Base-by-base conservation (phyloP, 2,329 filamentous ascomycete genomes). In the Ophiocordyceps camponoti-floridani region DNA sequence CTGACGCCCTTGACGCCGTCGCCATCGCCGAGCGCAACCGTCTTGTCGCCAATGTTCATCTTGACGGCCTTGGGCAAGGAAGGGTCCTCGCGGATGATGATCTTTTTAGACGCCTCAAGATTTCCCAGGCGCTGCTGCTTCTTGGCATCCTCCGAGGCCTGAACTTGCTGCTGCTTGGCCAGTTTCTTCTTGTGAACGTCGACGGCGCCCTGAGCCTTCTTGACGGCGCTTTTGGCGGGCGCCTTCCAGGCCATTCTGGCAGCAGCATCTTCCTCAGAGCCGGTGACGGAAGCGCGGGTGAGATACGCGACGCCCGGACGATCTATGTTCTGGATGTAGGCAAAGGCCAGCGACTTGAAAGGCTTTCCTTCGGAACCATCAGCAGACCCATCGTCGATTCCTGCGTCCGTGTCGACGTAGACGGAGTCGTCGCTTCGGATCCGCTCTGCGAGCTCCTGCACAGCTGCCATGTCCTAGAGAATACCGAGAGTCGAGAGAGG, bases 331-430 rank as follows among this genome's bases (percentile, higher is more conserved):
- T 83, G 76, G 56, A 87, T 72, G 63, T 85, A 83, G 50, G 85
- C 87, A 58, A 79, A 79, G 51, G 81, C 69, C 40, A 94, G 74
- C 38, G 82, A 78, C 69, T 93, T 89, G 75, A 80, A 94, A 43
- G 87, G 86, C 52, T 78, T 73, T 49, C 70, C 65, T 61, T 88
- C 75, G 51, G 79, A 73, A 57, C 86, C 86, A 52, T 75, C 68
- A 51, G 77, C 74, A 47, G 71, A 59, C 52, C 74, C 62, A 56
- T 82, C 77, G 64, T 91, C 87, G 53, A 72, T 67, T 54, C 87
- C 87, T 52, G 71, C 71, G 54, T 86, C 82, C 58, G 86, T 82
- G 68, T 94, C 86, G 58, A 94, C 73, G 66, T 88, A 86, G 61
- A 83, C 14, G 18, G 37, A 43, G 33, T 46, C 44, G 42, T 40